Evolutionary conservation across 495 filamentous ascomycete genomes (phyloP).

Genomic region (Aspergillus egyptiacus): DNA sequence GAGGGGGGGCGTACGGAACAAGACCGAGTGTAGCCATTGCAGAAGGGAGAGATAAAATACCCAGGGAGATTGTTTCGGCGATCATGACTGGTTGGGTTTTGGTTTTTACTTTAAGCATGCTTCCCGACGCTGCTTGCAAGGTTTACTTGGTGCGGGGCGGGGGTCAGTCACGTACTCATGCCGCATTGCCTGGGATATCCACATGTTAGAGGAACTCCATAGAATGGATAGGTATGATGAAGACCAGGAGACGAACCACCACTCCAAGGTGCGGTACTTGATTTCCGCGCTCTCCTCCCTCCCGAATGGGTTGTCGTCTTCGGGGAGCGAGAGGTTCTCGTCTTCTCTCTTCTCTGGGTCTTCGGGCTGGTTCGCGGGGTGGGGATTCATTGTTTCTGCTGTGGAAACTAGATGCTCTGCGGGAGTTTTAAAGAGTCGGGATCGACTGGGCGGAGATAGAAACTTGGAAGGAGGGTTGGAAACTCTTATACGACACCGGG

Average conservation of each 20-base stretch:
- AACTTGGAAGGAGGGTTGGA: no score
- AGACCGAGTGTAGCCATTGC: conserved; percentile 59
- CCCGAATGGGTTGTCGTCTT: conserved; percentile 35
- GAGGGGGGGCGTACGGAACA: conserved; percentile 37
- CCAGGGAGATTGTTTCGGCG: conserved; percentile 64
- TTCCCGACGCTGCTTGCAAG: not conserved
- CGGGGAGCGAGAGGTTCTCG: not conserved
- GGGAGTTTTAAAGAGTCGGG: no score
- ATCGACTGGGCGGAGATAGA: no score
- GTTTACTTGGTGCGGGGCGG: no score
- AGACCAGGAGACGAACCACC: conserved; percentile 44
- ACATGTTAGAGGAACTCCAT: no score
- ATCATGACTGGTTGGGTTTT: conserved; percentile 45
- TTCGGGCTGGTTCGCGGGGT: no score
- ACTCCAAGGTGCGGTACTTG: conserved; percentile 44
- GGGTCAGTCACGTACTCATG: conserved; percentile 25
- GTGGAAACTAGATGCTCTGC: no score
- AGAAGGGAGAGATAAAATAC: conserved; percentile 56
- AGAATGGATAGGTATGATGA: no score
- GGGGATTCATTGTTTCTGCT: no score
- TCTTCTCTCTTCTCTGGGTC: not conserved
- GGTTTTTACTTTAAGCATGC: not conserved
- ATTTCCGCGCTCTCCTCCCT: conserved; percentile 39
- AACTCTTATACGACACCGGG: no score
- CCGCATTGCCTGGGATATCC: conserved; percentile 34